phyloP scores from a whole-genome alignment of 2,329 filamentous ascomycete species.

The Alternaria alternata region DNA sequence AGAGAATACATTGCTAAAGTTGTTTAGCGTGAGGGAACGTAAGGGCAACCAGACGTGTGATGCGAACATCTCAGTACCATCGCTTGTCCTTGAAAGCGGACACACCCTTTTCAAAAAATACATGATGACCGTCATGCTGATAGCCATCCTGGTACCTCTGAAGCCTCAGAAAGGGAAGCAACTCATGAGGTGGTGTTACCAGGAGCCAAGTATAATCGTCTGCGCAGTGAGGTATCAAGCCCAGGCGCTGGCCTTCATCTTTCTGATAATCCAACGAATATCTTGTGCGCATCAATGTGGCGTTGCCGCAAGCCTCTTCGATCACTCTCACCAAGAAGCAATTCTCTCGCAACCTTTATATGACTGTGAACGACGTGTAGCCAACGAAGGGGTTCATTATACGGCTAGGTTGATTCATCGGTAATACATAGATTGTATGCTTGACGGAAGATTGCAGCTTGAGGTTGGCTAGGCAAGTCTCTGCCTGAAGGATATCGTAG shows the following conservation, averaged over 20 bases:
- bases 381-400: neutral
- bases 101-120: neutral
- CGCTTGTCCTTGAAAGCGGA: neutral
- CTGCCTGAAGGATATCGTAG: neutral
- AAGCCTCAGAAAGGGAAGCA: neutral
- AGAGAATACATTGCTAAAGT: neutral
- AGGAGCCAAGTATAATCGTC: neutral
- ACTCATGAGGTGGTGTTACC: neutral
- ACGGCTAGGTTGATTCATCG: neutral
- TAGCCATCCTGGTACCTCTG: neutral
- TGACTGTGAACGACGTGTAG: neutral
- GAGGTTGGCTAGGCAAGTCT: neutral
- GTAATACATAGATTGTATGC: neutral
- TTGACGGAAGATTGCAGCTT: neutral
- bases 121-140: neutral
- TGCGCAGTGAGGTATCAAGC: neutral
- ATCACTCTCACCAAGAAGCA: neutral
- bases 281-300: neutral
- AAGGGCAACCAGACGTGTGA: neutral
- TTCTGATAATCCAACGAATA: neutral
- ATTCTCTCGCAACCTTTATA: neutral
- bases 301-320: neutral
- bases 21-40: neutral
- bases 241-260: neutral
- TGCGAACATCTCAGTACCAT: neutral